Conservation (phyloP, 441 rosid genomes). For the Francoa sonchifolia region DNA sequence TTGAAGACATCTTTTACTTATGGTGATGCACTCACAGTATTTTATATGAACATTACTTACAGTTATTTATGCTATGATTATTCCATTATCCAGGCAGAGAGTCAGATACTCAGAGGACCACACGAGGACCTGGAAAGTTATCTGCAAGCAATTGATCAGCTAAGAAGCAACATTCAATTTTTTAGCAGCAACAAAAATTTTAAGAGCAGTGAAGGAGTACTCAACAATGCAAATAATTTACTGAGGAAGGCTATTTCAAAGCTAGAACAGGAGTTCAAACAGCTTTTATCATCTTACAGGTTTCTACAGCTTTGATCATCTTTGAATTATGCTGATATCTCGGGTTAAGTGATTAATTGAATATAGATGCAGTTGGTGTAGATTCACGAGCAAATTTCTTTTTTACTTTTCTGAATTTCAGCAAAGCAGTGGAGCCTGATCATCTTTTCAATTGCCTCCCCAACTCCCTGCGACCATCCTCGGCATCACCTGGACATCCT, state of each 20-base stretch:
- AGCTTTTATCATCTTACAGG: constrained; percentile 72
- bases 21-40: no score
- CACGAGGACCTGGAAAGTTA: constrained; percentile 89
- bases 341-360: no score
- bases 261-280: constrained; percentile 90
- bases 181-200: constrained; percentile 58
- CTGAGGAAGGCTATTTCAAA: constrained; percentile 86
- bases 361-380: no score
- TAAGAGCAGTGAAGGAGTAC: constrained; percentile 58
- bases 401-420: background rate
- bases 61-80: no score
- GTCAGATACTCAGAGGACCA: constrained; percentile 81
- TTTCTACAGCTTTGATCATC: constrained; percentile 16
- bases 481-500: constrained; percentile 30
- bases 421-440: background rate
- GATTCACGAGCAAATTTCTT: no score
- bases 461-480: background rate
- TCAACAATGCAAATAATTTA: constrained; percentile 55
- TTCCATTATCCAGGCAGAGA: constrained; percentile 85
- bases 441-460: background rate
- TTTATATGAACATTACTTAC: no score
- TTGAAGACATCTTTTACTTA: no score
- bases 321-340: background rate
- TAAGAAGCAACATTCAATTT: constrained; percentile 56
- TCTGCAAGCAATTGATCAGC: constrained; percentile 74